Evolutionary conservation across 1,139 yeast genomes (phyloP).

Genomic region (Nematodospora anomalae): DNA sequence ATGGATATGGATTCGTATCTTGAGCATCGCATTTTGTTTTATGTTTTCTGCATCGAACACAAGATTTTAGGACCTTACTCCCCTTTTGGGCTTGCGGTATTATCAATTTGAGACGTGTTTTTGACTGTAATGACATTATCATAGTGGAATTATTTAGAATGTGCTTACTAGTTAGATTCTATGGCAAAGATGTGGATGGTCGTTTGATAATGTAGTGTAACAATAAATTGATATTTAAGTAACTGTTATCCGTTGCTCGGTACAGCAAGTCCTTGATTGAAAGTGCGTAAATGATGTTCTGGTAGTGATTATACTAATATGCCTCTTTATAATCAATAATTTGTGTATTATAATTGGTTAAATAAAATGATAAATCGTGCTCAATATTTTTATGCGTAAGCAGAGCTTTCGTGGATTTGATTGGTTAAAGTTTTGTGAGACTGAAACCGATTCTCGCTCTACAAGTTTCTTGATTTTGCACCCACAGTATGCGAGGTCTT

Average conservation of each 20-base stretch:
- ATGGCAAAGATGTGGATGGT: not conserved
- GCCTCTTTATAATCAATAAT: too few species aligned
- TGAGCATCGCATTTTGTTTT: slow-evolving; percentile 65
- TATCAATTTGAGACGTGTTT: slow-evolving; percentile 24
- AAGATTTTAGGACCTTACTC: slow-evolving; percentile 49
- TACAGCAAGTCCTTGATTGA: too few species aligned
- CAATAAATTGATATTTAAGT: not conserved
- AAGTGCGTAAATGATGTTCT: too few species aligned
- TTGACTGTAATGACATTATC: slow-evolving; percentile 24
- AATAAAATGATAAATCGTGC: not conserved
- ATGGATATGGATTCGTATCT: slow-evolving; percentile 51
- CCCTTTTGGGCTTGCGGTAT: slow-evolving; percentile 20
- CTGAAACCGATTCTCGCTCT: too few species aligned
- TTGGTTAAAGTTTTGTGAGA: slow-evolving; percentile 4
- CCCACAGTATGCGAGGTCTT: too few species aligned
- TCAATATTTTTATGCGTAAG: slow-evolving; percentile 3
- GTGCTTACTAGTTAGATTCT: not conserved
- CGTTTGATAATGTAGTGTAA: not conserved
- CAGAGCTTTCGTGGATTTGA: slow-evolving; percentile 3
- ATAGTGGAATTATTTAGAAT: slow-evolving; percentile 10
- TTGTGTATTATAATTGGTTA: too few species aligned
- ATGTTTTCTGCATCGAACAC: slow-evolving; percentile 63
- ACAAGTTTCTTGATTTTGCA: too few species aligned
- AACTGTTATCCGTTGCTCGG: slow-evolving; percentile 1
- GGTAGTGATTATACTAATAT: too few species aligned